Conservation (phyloP, 2,329 filamentous ascomycete species). For the Colletotrichum ledebouriae region DNA sequence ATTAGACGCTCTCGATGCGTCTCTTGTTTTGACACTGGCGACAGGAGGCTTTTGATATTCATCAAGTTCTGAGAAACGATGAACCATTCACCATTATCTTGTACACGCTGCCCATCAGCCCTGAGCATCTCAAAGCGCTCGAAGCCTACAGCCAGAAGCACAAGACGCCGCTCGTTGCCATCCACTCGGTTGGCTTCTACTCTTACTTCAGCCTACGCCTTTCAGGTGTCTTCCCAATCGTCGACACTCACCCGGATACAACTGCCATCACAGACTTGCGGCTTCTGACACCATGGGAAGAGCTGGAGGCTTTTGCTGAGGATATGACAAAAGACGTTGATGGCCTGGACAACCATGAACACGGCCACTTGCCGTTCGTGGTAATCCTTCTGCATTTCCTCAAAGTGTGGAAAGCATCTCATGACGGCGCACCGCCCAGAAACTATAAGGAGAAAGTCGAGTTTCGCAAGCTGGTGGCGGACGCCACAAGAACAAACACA, state of each 20-base stretch:
- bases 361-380: constrained; percentile 92
- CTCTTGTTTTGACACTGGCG: constrained; percentile 7
- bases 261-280: constrained; percentile 88
- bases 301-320: constrained; percentile 76
- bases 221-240: constrained; percentile 86
- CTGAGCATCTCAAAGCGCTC: constrained; percentile 59
- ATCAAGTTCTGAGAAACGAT: constrained; percentile 56
- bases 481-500: constrained; percentile 77
- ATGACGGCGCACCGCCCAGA: constrained; percentile 76
- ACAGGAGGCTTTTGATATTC: constrained; percentile 53
- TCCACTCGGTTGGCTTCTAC: constrained; percentile 94
- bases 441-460: constrained; percentile 88
- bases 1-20: constrained; percentile 43
- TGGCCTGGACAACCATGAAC: constrained; percentile 79
- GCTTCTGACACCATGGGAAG: constrained; percentile 87
- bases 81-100: constrained; percentile 66
- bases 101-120: constrained; percentile 64
- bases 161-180: constrained; percentile 81
- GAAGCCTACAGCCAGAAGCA: constrained; percentile 64
- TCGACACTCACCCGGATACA: constrained; percentile 94
- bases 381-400: constrained; percentile 86
- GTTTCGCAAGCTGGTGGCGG: constrained; percentile 80
- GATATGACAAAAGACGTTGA: constrained; percentile 79
- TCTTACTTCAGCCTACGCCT: constrained; percentile 87
- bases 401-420: constrained; percentile 80